Evolutionary conservation across 2,329 filamentous ascomycete genomes (phyloP).

Genomic region (Penicillium brasilianum): DNA sequence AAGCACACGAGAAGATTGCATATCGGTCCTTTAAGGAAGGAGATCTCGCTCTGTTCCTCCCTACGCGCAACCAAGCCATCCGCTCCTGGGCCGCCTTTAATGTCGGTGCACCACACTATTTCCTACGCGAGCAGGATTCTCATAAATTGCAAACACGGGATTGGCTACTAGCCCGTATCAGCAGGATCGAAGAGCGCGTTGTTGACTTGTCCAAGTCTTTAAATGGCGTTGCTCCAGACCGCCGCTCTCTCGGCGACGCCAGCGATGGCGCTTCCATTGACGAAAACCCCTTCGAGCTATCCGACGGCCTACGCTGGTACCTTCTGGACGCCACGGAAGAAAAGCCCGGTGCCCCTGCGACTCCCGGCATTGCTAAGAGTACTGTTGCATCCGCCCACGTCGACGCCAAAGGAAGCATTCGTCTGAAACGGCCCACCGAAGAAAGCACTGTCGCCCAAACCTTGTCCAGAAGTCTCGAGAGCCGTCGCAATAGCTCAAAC

Average conservation of each 20-base stretch:
- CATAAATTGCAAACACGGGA: constrained; percentile 85
- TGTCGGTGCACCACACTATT: constrained; percentile 95
- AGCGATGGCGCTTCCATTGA: constrained; percentile 68
- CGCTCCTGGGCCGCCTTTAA: constrained; percentile 99
- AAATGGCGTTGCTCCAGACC: constrained; percentile 59
- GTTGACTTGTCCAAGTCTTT: constrained; percentile 88
- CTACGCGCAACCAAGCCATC: constrained; percentile 90
- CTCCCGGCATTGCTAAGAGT: constrained; percentile 86
- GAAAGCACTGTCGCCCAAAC: constrained; percentile 78
- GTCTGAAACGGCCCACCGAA: constrained; percentile 57
- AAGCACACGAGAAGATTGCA: constrained; percentile 94
- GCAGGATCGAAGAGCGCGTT: constrained; percentile 86
- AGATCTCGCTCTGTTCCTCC: constrained; percentile 90
- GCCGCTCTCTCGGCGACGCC: constrained; percentile 52
- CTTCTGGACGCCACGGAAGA: constrained; percentile 92
- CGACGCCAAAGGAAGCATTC: constrained; percentile 75
- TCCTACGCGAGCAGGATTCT: constrained; percentile 87
- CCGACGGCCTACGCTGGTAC: constrained; percentile 94
- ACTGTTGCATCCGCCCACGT: constrained; percentile 88
- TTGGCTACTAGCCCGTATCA: constrained; percentile 95
- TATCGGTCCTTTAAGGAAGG: constrained; percentile 96
- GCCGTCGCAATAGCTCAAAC: constrained; percentile 82
- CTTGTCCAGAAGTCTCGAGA: constrained; percentile 86
- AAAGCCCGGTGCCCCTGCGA: constrained; percentile 88
- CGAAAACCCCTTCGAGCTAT: constrained; percentile 96